Percentiles rank a stretch among this genome's conserved stretches.
phyloP scores from a whole-genome alignment of 495 filamentous ascomycete genomes.

The Podospora appendiculata region DNA sequence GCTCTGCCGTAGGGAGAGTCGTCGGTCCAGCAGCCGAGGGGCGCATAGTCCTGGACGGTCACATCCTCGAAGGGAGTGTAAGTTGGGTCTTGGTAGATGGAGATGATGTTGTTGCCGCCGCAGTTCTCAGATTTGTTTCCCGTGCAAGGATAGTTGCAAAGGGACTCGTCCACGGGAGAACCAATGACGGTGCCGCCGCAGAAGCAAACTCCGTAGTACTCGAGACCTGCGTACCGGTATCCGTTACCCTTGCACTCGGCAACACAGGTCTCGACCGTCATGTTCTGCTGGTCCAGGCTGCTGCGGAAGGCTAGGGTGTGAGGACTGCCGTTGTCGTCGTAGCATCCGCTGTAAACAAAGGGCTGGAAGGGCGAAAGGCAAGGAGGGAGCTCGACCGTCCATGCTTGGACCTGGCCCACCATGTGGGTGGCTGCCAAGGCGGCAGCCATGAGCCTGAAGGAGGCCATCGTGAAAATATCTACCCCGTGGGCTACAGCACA shows the following conservation, averaged over 20 bases:
- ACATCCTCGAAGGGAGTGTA: constrained; percentile 33
- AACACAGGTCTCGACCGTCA: constrained; percentile 44
- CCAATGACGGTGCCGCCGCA: constrained; percentile 41
- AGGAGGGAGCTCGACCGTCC: constrained; percentile 30
- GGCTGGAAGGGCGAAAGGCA: constrained; percentile 35
- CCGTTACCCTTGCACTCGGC: constrained; percentile 49
- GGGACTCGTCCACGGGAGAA: constrained; percentile 18
- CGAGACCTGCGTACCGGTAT: constrained; percentile 47
- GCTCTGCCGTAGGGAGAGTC: constrained; percentile 38
- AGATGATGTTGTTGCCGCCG: constrained; percentile 38
- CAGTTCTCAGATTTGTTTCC: constrained; percentile 39
- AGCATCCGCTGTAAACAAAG: constrained; percentile 48
- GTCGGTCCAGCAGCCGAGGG: constrained; percentile 52
- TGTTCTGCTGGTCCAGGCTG: constrained; percentile 26
- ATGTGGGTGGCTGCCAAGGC: constrained; percentile 25
- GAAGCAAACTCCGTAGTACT: constrained; percentile 48
- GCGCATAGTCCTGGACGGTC: constrained; percentile 35
- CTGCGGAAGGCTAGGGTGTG: constrained; percentile 35
- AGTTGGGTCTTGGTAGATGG: constrained; percentile 45
- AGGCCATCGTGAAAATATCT: constrained; percentile 12
- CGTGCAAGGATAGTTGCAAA: constrained; percentile 40
- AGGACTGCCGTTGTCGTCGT: constrained; percentile 25
- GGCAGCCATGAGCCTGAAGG: constrained; percentile 15
- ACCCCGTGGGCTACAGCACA: too few species aligned
- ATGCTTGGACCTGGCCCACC: constrained; percentile 23